Evolutionary conservation across 129 eudicot genomes (phyloP), one percentile per base, ranked within the genome.

Genomic region (Centaurea solstitialis): DNA sequence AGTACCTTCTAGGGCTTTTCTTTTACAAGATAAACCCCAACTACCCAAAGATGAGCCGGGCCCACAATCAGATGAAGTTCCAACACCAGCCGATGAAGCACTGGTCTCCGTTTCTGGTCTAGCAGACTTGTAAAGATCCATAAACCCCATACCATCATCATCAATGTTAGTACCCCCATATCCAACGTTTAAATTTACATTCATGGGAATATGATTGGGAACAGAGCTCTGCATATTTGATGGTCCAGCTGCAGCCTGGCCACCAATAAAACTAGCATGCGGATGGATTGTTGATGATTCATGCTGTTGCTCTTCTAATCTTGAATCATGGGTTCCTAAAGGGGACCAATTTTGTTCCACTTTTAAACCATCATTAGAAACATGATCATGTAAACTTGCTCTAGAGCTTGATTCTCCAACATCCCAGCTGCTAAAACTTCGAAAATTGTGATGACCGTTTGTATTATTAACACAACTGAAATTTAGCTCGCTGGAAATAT

Each of bases 341-440:
- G 84, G 66, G 39, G 78, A 53, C 88, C 87, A 82, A 23, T 28
- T 76, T 37, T 72, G 89, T 47, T 85, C 87, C 47, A 47, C 47
- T 68, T 78, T 85, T 37, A 86, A 35, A 67, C 67, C 88, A 75
- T 85, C 83, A 35, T 73, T 76, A 70, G 78, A 30, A 17, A 68
- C 81, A 13, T 69, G 89, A 70, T 79, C 86, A 7, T 81, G 91
- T 20, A 82, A 38, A 73, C 76, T 86, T 80, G 87, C 87, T 75
- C 86, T 73, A n/a, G 94, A 90, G 88, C 97, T 92, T 59, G 93
- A 92, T 81, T 93, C 96, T 68, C 98, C 98, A 5, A 59, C 79
- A 76, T 93, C 93, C 89, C 93, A 87, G 18, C 82, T 84, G 66
- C 89, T 87, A 37, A 78, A 84, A 85, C 82, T 85, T 77, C 59